Base-by-base conservation (phyloP, 2,329 filamentous ascomycete genomes). In the Penicillium sclerotiorum region DNA sequence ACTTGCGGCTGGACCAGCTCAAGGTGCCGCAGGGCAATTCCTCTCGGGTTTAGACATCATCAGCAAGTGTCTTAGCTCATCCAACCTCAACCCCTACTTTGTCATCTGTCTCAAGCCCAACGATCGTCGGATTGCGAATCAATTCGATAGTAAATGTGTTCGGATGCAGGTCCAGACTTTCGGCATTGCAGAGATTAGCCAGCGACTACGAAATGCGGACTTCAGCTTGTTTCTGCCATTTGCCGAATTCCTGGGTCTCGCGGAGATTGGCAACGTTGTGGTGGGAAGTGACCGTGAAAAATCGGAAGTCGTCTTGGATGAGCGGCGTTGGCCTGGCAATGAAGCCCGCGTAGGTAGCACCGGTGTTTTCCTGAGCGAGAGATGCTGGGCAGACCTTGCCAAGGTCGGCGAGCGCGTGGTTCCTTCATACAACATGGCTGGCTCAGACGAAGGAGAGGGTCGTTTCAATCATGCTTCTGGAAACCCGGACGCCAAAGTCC, bases 111-210 rank as follows among this genome's bases (percentile, higher is more conserved):
- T 99, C 56, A 99, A 99, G 73, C 93, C 94, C 18, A 99, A 99
- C 61, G 94, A 99, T 68, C 84, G 94, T 45, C 86, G 94, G 42
- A 99, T 99, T 59, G 93, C 94, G 54, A 99, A 99, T 61, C 94
- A 99, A 66, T 99, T 97, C 62, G 94, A 99, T 71, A 96, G 91
- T 81, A 97, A 97, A 72, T 99, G 94, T 68, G 94, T 99, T 18
- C 86, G 94, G 4, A 89, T 89, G 9, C 94, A 99, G 68, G 83
- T 99, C 1, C 93, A 97, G 67, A 95, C 91, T 0, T 90, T 97
- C 60, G 94, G 94, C 25, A 95, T 99, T 63, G 92, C 92, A 1
- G 94, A 99, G 68, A 96, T 99, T 70, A 96, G 92, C 67, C 92
- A 96, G 67, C 83, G 94, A 17, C 80, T 99, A 32, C 85, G 92